Conservation (phyloP, 257 asterid species). For the Solanum clarkiae region DNA sequence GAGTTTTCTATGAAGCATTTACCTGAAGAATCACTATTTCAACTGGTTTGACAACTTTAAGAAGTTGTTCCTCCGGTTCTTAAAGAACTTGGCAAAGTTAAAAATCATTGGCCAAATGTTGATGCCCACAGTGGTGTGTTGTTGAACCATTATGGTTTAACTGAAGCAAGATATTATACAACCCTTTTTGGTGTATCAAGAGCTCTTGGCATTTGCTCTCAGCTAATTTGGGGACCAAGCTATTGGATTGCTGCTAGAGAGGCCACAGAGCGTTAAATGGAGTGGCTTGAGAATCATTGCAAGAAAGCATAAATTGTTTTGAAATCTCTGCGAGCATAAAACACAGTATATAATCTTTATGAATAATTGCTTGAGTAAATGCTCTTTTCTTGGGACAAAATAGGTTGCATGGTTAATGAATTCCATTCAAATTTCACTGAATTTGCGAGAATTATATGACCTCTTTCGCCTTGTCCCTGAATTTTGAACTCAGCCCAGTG, state of each 20-base stretch:
- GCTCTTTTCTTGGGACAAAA: background rate
- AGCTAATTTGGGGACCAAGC: conserved; percentile 99
- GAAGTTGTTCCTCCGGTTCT: conserved; percentile 87
- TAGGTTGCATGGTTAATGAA: background rate
- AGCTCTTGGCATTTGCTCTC: conserved; percentile 86
- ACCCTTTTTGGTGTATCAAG: conserved; percentile 98
- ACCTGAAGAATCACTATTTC: conserved; percentile 80
- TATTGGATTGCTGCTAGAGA: conserved; percentile 88
- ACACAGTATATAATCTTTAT: background rate
- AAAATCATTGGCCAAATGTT: conserved; percentile 95
- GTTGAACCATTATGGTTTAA: conserved; percentile 72
- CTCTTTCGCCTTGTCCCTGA: background rate
- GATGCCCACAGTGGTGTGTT: conserved; percentile 94
- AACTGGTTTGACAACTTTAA: conserved; percentile 70
- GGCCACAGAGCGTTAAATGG: conserved; percentile 89
- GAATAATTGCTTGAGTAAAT: background rate
- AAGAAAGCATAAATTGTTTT: conserved; percentile 35
- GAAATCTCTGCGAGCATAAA: background rate
- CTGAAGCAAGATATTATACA: conserved; percentile 73
- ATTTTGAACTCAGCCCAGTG: background rate
- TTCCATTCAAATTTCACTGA: background rate
- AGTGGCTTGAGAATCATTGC: conserved; percentile 68
- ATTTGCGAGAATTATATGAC: background rate
- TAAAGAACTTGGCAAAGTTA: conserved; percentile 87
- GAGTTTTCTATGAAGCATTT: conserved; percentile 86